phyloP scores from a whole-genome alignment of 805 yeast species.

The Wickerhamomyces alni region DNA sequence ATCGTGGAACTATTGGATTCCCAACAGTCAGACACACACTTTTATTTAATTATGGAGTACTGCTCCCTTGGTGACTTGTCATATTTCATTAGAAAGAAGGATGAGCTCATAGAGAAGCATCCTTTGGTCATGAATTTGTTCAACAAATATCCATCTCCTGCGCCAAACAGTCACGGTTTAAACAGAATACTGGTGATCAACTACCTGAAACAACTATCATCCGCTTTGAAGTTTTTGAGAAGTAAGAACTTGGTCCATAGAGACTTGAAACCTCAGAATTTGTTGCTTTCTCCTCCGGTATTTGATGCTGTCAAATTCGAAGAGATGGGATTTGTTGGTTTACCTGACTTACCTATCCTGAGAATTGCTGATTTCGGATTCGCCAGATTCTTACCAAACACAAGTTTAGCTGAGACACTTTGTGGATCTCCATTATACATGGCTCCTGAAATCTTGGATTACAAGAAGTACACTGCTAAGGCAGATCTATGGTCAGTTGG shows the following conservation, averaged over 20 bases:
- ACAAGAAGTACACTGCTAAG: slow-evolving; percentile 93
- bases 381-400: slow-evolving; percentile 88
- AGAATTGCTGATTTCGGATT: slow-evolving; percentile 98
- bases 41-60: slow-evolving; percentile 92
- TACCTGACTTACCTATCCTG: slow-evolving; percentile 83
- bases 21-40: slow-evolving; percentile 68
- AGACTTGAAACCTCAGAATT: slow-evolving; percentile 91
- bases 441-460: slow-evolving; percentile 96
- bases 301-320: slow-evolving; percentile 55
- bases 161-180: slow-evolving; percentile 70
- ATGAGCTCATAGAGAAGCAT: slow-evolving; percentile 64
- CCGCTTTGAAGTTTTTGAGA: slow-evolving; percentile 79
- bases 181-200: slow-evolving; percentile 75
- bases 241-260: slow-evolving; percentile 85
- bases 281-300: slow-evolving; percentile 76
- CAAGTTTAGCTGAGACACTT: slow-evolving; percentile 92
- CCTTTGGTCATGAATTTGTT: slow-evolving; percentile 75
- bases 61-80: slow-evolving; percentile 94
- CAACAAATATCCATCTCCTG: slow-evolving; percentile 71
- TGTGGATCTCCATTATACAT: slow-evolving; percentile 97
- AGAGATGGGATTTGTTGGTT: slow-evolving; percentile 55
- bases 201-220: slow-evolving; percentile 79
- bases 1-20: slow-evolving; percentile 84
- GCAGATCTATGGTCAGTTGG: slow-evolving; percentile 99
- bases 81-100: slow-evolving; percentile 72